A percentile compares a stretch with the other conserved stretches of the same genome.
phyloP scores from a whole-genome alignment of 371 early-diverging fungal species.

The Blastocladiella emersonii region DNA sequence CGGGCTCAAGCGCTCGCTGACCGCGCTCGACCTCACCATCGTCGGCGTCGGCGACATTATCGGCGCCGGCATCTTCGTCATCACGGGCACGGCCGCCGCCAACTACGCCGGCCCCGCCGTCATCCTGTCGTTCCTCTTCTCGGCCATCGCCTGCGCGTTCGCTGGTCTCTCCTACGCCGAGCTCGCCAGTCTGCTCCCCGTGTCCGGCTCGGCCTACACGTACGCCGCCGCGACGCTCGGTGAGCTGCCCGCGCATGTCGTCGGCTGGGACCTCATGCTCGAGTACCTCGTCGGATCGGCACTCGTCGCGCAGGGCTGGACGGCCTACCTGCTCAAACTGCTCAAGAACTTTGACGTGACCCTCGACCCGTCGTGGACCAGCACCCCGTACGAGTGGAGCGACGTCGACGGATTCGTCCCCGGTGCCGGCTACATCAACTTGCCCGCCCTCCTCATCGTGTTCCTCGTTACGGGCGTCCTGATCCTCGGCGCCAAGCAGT shows the following conservation, averaged over 20 bases:
- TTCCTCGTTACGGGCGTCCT: slow-evolving; percentile 42
- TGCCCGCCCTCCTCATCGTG: slow-evolving; percentile 55
- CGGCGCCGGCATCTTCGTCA: slow-evolving; percentile 49
- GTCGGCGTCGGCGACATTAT: too few species aligned
- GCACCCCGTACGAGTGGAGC: slow-evolving; percentile 45
- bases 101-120: slow-evolving; percentile 69
- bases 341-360: slow-evolving; percentile 36
- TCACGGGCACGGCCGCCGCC: slow-evolving; percentile 57
- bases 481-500: slow-evolving; percentile 51
- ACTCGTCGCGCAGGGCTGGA: slow-evolving; percentile 50
- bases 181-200: slow-evolving; percentile 31
- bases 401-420: slow-evolving; percentile 24
- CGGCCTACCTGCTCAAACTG: slow-evolving; percentile 56
- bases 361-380: slow-evolving; percentile 33
- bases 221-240: slow-evolving; percentile 56
- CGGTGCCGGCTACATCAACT: slow-evolving; percentile 42
- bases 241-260: background rate
- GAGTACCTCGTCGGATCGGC: slow-evolving; percentile 44
- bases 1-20: too few species aligned
- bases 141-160: slow-evolving; percentile 20
- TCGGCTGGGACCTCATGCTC: slow-evolving; percentile 63
- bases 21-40: too few species aligned
- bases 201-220: slow-evolving; percentile 72
- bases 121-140: slow-evolving; percentile 51
- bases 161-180: slow-evolving; percentile 68